Evolutionary conservation across 2,329 filamentous ascomycete genomes (phyloP).

Genomic region (Exophiala sp.): DNA sequence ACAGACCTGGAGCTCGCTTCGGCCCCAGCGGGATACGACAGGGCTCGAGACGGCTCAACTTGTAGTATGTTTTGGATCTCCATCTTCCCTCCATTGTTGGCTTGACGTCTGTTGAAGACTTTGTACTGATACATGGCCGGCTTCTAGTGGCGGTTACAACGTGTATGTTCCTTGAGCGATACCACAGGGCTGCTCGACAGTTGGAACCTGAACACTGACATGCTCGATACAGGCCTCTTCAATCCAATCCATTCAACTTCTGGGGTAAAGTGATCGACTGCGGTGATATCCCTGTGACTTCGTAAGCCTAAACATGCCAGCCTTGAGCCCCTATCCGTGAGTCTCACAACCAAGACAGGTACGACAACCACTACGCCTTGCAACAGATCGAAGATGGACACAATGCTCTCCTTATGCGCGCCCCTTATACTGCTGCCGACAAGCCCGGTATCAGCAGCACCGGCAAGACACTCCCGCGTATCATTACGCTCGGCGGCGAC

Average conservation of each 20-base stretch:
- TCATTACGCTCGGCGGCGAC: constrained; percentile 63
- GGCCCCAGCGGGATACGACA: constrained; percentile 80
- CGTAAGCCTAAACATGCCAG: constrained; percentile 55
- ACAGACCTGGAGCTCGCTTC: constrained; percentile 76
- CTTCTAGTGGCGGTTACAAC: constrained; percentile 76
- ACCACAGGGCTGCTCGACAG: not conserved
- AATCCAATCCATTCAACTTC: constrained; percentile 72
- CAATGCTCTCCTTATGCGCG: constrained; percentile 64
- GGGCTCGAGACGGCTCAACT: constrained; percentile 76
- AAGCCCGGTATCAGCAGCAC: constrained; percentile 63
- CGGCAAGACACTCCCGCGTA: constrained; percentile 68
- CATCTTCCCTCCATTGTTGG: too few relatives aligned
- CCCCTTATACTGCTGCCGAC: constrained; percentile 62
- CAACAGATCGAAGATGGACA: constrained; percentile 83
- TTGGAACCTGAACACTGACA: not conserved
- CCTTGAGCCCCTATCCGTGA: too few relatives aligned
- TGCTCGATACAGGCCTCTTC: constrained; percentile 47
- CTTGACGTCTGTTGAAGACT: too few relatives aligned
- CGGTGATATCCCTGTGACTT: constrained; percentile 78
- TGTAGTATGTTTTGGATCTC: constrained; percentile 63
- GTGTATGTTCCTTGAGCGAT: constrained; percentile 42
- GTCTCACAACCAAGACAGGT: constrained; percentile 48
- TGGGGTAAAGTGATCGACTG: constrained; percentile 78
- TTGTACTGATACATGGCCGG: constrained; percentile 43
- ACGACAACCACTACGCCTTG: constrained; percentile 75